These are phyloP conservation scores for Claviceps capensis DNA, from an alignment of 2,329 filamentous ascomycete species.

Conservation along the genomic window DNA sequence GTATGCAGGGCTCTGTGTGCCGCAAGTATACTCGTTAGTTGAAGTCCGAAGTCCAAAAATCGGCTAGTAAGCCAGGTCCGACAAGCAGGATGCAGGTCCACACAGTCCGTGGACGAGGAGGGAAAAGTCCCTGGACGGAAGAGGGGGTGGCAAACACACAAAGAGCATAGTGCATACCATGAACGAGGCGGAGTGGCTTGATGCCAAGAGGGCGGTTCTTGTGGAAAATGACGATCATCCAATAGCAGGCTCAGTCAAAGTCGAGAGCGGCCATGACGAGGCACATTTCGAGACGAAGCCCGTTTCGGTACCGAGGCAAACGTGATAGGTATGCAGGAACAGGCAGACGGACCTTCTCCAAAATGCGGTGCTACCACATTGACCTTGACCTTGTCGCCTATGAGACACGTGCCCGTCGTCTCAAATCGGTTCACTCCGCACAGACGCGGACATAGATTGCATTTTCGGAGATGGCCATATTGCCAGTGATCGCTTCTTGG, in stretches of 20 bases:
- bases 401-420: constrained; percentile 63
- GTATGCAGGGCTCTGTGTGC: constrained; percentile 58
- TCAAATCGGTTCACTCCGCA: constrained; percentile 75
- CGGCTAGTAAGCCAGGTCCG: neutral
- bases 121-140: neutral
- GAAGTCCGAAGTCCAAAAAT: too few species aligned
- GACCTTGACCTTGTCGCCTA: constrained; percentile 64
- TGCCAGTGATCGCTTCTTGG: constrained; percentile 59
- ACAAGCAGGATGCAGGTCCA: neutral
- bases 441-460: constrained; percentile 65
- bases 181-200: too few species aligned
- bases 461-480: constrained; percentile 62
- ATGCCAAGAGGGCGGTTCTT: too few species aligned
- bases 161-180: too few species aligned
- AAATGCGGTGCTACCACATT: constrained; percentile 80
- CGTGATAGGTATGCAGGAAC: neutral
- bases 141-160: neutral
- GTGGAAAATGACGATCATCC: neutral
- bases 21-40: neutral
- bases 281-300: neutral
- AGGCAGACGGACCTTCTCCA: constrained; percentile 43
- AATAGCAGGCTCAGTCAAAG: neutral
- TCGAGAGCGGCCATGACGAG: too few species aligned
- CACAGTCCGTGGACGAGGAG: neutral
- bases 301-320: neutral